Conservation (phyloP, 345 rosid genomes). For the Arabidopsis thaliana region DNA sequence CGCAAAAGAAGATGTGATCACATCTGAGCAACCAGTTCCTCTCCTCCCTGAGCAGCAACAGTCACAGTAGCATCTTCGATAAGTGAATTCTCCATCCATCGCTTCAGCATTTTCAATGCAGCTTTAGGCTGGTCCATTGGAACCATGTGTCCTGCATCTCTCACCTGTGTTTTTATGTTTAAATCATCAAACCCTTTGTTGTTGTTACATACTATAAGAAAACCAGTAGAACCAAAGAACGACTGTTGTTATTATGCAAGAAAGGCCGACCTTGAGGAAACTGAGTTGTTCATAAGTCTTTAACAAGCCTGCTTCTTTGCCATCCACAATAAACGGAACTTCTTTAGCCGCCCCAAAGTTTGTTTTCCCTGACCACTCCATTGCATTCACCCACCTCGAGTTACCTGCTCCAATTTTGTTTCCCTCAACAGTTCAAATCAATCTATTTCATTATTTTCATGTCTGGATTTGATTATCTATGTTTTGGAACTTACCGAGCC, state of each 20-base stretch:
- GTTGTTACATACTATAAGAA: slow-evolving; percentile 14
- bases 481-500: slow-evolving; percentile 74
- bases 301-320: slow-evolving; percentile 75
- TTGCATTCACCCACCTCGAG: slow-evolving; percentile 98
- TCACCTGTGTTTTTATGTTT: slow-evolving; percentile 57
- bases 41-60: slow-evolving; percentile 32
- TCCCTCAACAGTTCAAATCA: background rate
- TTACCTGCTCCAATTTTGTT: slow-evolving; percentile 62
- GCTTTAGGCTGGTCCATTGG: slow-evolving; percentile 99
- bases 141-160: slow-evolving; percentile 97
- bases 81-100: slow-evolving; percentile 74
- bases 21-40: slow-evolving; percentile 65
- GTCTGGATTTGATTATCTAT: background rate
- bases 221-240: background rate
- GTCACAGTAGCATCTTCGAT: slow-evolving; percentile 34
- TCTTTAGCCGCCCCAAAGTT: slow-evolving; percentile 66
- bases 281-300: slow-evolving; percentile 76
- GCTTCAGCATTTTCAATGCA: slow-evolving; percentile 81
- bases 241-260: background rate
- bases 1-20: slow-evolving; percentile 45
- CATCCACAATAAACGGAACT: slow-evolving; percentile 75
- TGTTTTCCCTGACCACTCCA: slow-evolving; percentile 93
- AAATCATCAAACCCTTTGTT: slow-evolving; percentile 24
- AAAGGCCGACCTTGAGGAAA: slow-evolving; percentile 82
- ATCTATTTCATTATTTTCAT: background rate